Conservation (phyloP, 176 grass and related monocot species). For the Ensete ventricosum region DNA sequence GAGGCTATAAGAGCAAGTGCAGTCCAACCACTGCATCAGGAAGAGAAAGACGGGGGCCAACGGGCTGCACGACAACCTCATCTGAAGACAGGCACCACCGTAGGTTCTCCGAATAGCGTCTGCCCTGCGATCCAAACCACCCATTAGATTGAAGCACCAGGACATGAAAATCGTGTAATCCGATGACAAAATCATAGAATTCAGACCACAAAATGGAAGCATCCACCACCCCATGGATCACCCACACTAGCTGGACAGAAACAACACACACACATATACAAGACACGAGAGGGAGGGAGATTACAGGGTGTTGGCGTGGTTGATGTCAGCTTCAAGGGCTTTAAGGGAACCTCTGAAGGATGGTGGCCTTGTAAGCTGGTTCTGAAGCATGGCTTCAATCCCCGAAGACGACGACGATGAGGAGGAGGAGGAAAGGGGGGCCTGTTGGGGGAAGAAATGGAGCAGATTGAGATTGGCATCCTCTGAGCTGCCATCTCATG, state of each 20-base stretch:
- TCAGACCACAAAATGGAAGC: neutral
- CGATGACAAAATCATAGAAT: neutral
- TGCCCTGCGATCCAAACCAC: conserved; percentile 40
- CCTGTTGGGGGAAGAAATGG: neutral
- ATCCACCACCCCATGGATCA: too few species aligned
- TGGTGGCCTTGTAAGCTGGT: conserved; percentile 50
- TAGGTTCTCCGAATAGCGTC: conserved; percentile 84
- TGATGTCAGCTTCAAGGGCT: conserved; percentile 94
- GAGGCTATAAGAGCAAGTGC: conserved; percentile 74
- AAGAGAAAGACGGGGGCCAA: conserved; percentile 93
- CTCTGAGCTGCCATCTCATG: neutral
- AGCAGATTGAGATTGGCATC: neutral
- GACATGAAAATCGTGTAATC: neutral
- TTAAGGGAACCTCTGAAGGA: conserved; percentile 89
- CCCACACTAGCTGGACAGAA: neutral
- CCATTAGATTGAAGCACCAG: neutral
- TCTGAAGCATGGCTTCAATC: conserved; percentile 47
- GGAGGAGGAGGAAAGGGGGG: neutral
- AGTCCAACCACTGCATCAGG: conserved; percentile 97
- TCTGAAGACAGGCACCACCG: conserved; percentile 91
- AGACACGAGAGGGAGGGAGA: neutral
- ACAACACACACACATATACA: neutral
- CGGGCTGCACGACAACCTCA: conserved; percentile 90
- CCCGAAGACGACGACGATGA: neutral
- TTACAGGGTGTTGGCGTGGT: conserved; percentile 99